Base-by-base conservation (phyloP, 2,329 filamentous ascomycete species). In the Aspergillus sp. region DNA sequence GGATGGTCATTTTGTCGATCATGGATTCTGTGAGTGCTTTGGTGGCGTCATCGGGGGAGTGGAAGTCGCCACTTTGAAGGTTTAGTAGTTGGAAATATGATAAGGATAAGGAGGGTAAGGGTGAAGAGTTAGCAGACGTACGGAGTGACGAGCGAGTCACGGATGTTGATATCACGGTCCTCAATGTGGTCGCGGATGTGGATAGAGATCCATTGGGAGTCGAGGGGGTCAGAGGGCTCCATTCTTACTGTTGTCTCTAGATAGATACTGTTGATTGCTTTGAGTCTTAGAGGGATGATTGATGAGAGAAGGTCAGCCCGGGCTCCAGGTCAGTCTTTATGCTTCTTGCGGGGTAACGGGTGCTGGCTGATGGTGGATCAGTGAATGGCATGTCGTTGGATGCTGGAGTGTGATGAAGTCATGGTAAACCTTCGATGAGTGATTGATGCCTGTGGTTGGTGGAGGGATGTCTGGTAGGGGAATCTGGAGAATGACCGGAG, bases 1-100 rank as follows among this genome's bases (percentile, higher is more conserved):
- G 59, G 60, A 72, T 71, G 41, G 56, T 55, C 53, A 72, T 63
- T 23, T 70, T 62, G 62, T 72, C 70, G 52, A 72, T 63, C 43
- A 68, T 64, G 12, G 70, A 66, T 57, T 72, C 69, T 31, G 64
- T 65, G 52, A 71, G 60, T 9, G 68, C 60, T 41, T 62, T 63
- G 47, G 58, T 61, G 21, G 65, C 60, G 54, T 66, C 40, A 8
- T 59, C 55, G 41, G 66, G 64, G 58, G 64, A 61, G 57, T 66
- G 63, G 55, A 71, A 71, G 45, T 70, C 64, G 37, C 68, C 69
- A 19, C 69, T 71, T 15, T 15, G 6, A 31, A 31, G 27, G 17
- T 33, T 52, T 31, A 45, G 33, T 14, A 11, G 3, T 11, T 48
- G 45, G 21, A 15, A 19, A 11, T 33, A 6, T 17, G 11, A 3